A percentile compares a stretch with the other conserved stretches of the same genome.
These are phyloP conservation scores for Penicillium crystallinum DNA, from an alignment of 495 filamentous ascomycete species.

Conservation along the genomic window DNA sequence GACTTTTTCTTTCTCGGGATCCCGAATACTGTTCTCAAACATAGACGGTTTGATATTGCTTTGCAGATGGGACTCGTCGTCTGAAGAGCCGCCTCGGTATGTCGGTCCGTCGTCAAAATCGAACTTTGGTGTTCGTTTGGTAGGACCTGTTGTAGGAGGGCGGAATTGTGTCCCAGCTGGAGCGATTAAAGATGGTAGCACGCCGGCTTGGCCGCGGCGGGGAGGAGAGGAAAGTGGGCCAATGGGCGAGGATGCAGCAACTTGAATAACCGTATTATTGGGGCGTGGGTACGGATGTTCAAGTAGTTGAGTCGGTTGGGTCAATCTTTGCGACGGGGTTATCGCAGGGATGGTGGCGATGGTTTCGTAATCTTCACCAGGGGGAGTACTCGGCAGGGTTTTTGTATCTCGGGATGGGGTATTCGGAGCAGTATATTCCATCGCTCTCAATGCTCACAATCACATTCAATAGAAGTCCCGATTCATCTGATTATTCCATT, in stretches of 20 bases:
- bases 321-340: slow-evolving; percentile 43
- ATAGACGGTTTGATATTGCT: slow-evolving; percentile 66
- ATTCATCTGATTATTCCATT: slow-evolving; percentile 7
- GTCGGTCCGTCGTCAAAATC: slow-evolving; percentile 54
- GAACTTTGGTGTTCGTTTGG: slow-evolving; percentile 36
- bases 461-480: background rate
- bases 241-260: slow-evolving; percentile 76
- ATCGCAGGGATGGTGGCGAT: slow-evolving; percentile 53
- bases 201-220: slow-evolving; percentile 27
- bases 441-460: slow-evolving; percentile 11
- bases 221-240: slow-evolving; percentile 46
- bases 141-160: slow-evolving; percentile 41
- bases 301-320: slow-evolving; percentile 71
- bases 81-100: slow-evolving; percentile 53
- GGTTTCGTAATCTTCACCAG: slow-evolving; percentile 50
- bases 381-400: slow-evolving; percentile 29
- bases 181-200: slow-evolving; percentile 60
- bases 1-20: slow-evolving; percentile 37
- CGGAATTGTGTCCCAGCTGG: slow-evolving; percentile 72
- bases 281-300: slow-evolving; percentile 27
- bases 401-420: slow-evolving; percentile 48
- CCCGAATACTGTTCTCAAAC: slow-evolving; percentile 43
- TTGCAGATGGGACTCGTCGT: slow-evolving; percentile 46
- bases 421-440: slow-evolving; percentile 43
- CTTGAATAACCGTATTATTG: slow-evolving; percentile 60